These are phyloP conservation scores for Coccinonectria pachysandricola DNA, from an alignment of 2,329 filamentous ascomycete genomes.

Conservation along the genomic window DNA sequence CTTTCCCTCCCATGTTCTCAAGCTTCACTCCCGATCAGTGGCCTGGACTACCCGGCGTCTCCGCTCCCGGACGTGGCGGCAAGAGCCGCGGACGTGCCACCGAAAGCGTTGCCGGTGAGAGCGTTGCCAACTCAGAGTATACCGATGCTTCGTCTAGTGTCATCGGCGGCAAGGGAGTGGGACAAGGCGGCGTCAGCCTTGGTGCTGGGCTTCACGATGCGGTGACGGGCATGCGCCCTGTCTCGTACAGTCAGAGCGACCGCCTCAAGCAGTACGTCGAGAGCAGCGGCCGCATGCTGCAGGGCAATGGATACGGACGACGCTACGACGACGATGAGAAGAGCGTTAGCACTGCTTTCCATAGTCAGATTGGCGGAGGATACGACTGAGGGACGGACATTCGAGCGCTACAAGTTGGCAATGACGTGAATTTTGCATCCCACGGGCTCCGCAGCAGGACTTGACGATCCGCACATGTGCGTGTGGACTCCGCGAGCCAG, in stretches of 20 bases:
- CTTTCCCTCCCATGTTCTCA: conserved; percentile 92
- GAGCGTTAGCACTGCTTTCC: conserved; percentile 93
- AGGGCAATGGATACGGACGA: conserved; percentile 58
- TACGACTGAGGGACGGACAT: conserved; percentile 35
- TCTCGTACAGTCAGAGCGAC: conserved; percentile 55
- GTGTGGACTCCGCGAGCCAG: too few relatives aligned
- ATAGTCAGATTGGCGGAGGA: conserved; percentile 73
- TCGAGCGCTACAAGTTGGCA: conserved; percentile 18
- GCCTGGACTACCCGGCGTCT: conserved; percentile 67
- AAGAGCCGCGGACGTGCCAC: conserved; percentile 58
- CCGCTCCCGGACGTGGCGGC: conserved; percentile 49
- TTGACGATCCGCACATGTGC: too few relatives aligned
- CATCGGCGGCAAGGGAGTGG: conserved; percentile 62
- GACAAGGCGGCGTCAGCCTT: conserved; percentile 81
- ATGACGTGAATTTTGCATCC: conserved; percentile 20
- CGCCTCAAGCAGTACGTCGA: conserved; percentile 92
- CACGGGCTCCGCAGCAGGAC: too few relatives aligned
- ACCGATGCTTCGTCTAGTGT: conserved; percentile 75
- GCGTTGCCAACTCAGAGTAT: conserved; percentile 80
- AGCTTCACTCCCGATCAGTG: conserved; percentile 81
- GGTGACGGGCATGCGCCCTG: conserved; percentile 53
- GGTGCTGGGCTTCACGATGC: conserved; percentile 66
- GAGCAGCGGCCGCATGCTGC: conserved; percentile 60
- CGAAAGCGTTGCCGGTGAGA: conserved; percentile 82
- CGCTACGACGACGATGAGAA: conserved; percentile 85